A percentile compares a stretch with the other conserved stretches of the same genome.
Conservation (phyloP, 805 yeast species). For the Saccharomycopsis fibuligera region DNA sequence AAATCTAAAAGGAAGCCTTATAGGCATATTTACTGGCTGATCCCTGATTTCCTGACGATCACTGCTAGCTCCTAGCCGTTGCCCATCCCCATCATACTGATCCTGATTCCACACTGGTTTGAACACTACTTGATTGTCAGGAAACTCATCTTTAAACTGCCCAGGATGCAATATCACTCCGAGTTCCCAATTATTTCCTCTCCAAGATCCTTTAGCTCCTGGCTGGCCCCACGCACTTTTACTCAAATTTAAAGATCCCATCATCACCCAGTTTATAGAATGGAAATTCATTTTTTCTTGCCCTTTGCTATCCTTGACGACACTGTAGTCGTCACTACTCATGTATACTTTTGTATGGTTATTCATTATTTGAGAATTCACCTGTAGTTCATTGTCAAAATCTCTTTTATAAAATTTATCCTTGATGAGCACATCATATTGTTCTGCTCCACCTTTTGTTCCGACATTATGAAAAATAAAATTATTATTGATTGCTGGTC, state of each 20-base stretch:
- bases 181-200: conserved; percentile 18
- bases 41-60: background rate
- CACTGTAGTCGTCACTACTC: conserved; percentile 4
- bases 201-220: background rate
- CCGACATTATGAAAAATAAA: conserved; percentile 7
- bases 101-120: conserved; percentile 18
- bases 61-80: background rate
- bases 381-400: conserved; percentile 6
- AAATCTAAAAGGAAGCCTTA: conserved; percentile 18
- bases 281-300: conserved; percentile 3
- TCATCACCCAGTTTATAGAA: conserved; percentile 13
- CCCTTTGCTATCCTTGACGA: background rate
- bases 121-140: conserved; percentile 1
- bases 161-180: conserved; percentile 18
- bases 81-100: background rate
- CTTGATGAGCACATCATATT: conserved; percentile 3
- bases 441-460: conserved; percentile 2
- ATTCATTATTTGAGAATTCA: conserved; percentile 5
- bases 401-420: conserved; percentile 13
- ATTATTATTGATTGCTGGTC: conserved; percentile 1
- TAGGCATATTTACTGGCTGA: conserved; percentile 5
- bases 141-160: conserved; percentile 8
- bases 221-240: conserved; percentile 21
- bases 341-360: conserved; percentile 19
- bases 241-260: conserved; percentile 20